phyloP scores from a whole-genome alignment of 2,329 filamentous ascomycete species.

The Fusarium torulosum region DNA sequence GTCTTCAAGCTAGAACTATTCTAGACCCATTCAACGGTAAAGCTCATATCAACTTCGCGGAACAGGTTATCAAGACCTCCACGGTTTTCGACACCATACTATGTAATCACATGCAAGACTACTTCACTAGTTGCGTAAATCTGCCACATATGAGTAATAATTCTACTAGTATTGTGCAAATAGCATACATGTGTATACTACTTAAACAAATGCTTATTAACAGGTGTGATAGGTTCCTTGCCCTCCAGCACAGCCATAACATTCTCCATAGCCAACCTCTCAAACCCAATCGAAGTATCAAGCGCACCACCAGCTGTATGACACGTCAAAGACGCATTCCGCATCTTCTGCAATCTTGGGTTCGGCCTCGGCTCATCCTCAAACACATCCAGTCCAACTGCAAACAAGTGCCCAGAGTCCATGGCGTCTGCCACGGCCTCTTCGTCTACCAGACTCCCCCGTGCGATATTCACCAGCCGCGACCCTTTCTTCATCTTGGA shows the following conservation, averaged over 20 bases:
- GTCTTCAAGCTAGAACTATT: conserved; percentile 45
- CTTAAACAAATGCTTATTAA: conserved; percentile 57
- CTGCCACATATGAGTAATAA: too few species aligned
- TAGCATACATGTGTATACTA: neutral
- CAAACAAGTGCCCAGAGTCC: conserved; percentile 26
- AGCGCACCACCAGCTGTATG: conserved; percentile 69
- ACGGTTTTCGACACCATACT: neutral
- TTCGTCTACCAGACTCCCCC: conserved; percentile 39
- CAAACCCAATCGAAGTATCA: conserved; percentile 66
- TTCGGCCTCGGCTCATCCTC: conserved; percentile 27
- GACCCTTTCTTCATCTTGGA: conserved; percentile 63
- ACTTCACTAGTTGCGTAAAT: neutral
- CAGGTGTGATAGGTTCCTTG: conserved; percentile 50
- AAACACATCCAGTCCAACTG: conserved; percentile 48
- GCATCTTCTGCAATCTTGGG: conserved; percentile 49
- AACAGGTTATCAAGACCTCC: neutral
- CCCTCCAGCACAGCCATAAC: conserved; percentile 61
- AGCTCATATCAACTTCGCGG: conserved; percentile 4
- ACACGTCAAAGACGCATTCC: conserved; percentile 60
- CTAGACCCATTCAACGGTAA: conserved; percentile 45
- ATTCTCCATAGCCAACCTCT: conserved; percentile 67
- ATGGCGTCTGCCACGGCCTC: conserved; percentile 34
- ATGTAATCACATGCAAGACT: neutral
- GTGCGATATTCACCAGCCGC: conserved; percentile 67
- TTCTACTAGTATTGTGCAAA: too few species aligned